Conservation (phyloP, 805 yeast genomes). For the Ogataea trehaloabstinens region DNA sequence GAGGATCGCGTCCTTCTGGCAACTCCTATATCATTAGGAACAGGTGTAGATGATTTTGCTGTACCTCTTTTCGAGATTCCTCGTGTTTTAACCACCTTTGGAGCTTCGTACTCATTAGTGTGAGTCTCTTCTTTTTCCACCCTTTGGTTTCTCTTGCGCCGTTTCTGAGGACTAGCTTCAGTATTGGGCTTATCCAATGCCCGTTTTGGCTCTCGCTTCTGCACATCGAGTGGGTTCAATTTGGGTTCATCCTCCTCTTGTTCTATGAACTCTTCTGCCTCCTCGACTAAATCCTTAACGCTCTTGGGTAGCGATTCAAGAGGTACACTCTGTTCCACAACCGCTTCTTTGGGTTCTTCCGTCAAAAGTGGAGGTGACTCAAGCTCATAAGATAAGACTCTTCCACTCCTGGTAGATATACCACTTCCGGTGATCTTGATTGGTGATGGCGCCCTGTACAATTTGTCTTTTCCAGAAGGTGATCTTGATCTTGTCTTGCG, state of each 20-base stretch:
- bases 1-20: conserved; percentile 1
- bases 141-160: too few relatives aligned
- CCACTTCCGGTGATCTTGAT: conserved; percentile 23
- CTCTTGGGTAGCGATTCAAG: conserved; percentile 20
- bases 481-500: conserved; percentile 23
- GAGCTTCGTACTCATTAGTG: too few relatives aligned
- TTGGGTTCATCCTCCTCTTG: conserved; percentile 15
- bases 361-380: conserved; percentile 12
- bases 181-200: too few relatives aligned
- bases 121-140: too few relatives aligned
- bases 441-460: conserved; percentile 23
- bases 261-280: conserved; percentile 30
- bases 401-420: conserved; percentile 27
- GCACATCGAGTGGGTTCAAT: too few relatives aligned
- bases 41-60: not conserved
- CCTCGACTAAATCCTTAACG: conserved; percentile 23
- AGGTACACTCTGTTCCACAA: conserved; percentile 8
- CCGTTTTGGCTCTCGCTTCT: too few relatives aligned
- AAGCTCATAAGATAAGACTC: conserved; percentile 29
- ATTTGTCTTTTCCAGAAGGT: conserved; percentile 25
- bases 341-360: conserved; percentile 4
- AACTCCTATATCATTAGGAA: too few relatives aligned
- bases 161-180: too few relatives aligned
- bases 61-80: too few relatives aligned
- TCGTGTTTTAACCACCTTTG: too few relatives aligned